Evolutionary conservation across 345 rosid species (phyloP), one percentile per base, ranked within the genome.

Genomic region (rapeseed (Brassica napus)): DNA sequence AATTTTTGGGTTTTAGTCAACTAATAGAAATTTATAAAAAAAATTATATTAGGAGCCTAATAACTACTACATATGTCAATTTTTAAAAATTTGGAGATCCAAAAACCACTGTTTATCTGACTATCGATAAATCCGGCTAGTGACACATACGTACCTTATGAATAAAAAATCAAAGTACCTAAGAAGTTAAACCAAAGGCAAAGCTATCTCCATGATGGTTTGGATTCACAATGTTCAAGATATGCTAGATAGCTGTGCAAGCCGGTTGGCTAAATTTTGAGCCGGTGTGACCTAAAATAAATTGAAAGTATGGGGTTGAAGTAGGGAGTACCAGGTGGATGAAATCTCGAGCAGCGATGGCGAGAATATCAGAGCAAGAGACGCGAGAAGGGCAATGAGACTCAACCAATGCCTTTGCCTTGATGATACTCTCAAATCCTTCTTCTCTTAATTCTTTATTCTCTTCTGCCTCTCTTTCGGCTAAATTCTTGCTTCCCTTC

Each of bases 321-420:
- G 39, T 59, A 68, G 61, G 62, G 21, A 31, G 28, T 77, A 77
- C 75, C 70, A 77, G 55, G 65, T 79, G 78, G 24, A 79, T 73
- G 79, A 73, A 94, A 83, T 94, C 97, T 84, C 98, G 85, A 74
- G 97, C 90, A 11, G 96, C 89, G 35, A 94, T 86, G 31, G 97
- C 93, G 32, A 92, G 96, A 78, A 93, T 91, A 75, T 93, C 94
- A 30, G 98, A 88, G 73, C 98, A 92, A 28, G 98, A 94, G 47
- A 94, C 96, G 59, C 86, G 86, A 31, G 89, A 89, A 59, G 96
- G 98, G 74, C 97, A 94, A 32, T 86, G 89, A 81, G 82, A 86
- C 73, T 94, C 98, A 66, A 94, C 88, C 82, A 90, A 35, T 34
- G 88, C 79, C 83, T 92, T 92, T 61, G 98, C 96, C 65, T 84